These are phyloP conservation scores for Backusella westeae DNA, from an alignment of 192 early-diverging fungal genomes.

Conservation along the genomic window DNA sequence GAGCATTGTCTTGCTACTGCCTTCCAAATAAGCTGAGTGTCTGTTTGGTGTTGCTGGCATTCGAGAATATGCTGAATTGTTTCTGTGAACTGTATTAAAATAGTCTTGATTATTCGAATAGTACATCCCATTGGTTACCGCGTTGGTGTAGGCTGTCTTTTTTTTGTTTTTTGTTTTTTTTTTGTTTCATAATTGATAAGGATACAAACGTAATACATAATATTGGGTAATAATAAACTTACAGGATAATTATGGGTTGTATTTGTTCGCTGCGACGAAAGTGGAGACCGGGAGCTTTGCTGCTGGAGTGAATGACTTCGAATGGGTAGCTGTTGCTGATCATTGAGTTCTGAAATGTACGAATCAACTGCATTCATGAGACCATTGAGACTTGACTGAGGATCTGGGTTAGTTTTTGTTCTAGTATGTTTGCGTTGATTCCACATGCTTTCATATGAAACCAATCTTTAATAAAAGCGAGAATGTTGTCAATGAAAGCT, in stretches of 20 bases:
- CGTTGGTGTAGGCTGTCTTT: neutral
- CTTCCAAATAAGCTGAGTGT: neutral
- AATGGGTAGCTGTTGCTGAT: slow-evolving; percentile 8
- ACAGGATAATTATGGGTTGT: neutral
- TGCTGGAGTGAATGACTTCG: neutral
- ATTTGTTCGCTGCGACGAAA: neutral
- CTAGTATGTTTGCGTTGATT: neutral
- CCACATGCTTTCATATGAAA: slow-evolving; percentile 2
- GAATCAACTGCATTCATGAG: slow-evolving; percentile 23
- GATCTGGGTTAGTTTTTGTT: neutral
- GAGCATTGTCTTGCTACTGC: neutral
- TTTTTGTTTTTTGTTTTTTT: neutral
- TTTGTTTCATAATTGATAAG: neutral
- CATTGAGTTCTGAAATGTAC: slow-evolving; percentile 18
- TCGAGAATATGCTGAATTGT: neutral
- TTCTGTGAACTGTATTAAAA: neutral
- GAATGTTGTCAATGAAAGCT: neutral
- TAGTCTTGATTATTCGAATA: neutral
- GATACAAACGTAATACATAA: neutral
- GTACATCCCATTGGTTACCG: neutral
- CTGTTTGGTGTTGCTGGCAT: neutral
- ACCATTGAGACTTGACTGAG: neutral
- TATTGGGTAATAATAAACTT: neutral
- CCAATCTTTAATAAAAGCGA: neutral
- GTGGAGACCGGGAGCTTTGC: neutral